Evolutionary conservation across 2,329 filamentous ascomycete genomes (phyloP).

Genomic region (Conoideocrella luteorostrata): DNA sequence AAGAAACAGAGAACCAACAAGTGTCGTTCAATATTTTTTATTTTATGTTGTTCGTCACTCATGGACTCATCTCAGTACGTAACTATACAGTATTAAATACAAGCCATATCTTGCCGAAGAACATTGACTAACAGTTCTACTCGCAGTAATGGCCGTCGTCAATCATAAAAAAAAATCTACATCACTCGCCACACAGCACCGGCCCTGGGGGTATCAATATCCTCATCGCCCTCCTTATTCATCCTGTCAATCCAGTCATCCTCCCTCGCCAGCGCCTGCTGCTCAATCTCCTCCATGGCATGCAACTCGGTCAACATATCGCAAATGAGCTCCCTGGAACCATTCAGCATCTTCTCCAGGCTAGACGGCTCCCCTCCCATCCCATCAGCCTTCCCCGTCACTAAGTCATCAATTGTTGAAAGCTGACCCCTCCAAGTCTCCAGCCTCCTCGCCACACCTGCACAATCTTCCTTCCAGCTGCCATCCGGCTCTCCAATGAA

Average conservation of each 20-base stretch:
- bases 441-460: conserved; percentile 45
- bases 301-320: conserved; percentile 58
- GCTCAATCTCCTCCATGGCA: conserved; percentile 57
- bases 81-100: too few relatives aligned
- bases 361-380: conserved; percentile 22
- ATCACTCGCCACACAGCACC: conserved; percentile 43
- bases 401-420: conserved; percentile 27
- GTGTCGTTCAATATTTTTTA: too few relatives aligned
- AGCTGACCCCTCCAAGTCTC: conserved; percentile 47
- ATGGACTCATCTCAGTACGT: too few relatives aligned
- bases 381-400: conserved; percentile 19
- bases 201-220: conserved; percentile 27
- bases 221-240: conserved; percentile 37
- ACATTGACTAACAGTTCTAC: too few relatives aligned
- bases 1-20: too few relatives aligned
- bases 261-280: conserved; percentile 49
- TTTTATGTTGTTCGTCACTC: too few relatives aligned
- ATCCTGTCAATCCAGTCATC: conserved; percentile 51
- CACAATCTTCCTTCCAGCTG: conserved; percentile 54
- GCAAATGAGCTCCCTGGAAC: conserved; percentile 41
- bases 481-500: conserved; percentile 51
- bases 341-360: conserved; percentile 41
- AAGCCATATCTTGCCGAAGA: too few relatives aligned
- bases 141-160: too few relatives aligned
- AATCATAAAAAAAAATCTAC: conserved; percentile 15